Evolutionary conservation across 2,329 filamentous ascomycete genomes (phyloP).

Genomic region (Neonectria punicea): DNA sequence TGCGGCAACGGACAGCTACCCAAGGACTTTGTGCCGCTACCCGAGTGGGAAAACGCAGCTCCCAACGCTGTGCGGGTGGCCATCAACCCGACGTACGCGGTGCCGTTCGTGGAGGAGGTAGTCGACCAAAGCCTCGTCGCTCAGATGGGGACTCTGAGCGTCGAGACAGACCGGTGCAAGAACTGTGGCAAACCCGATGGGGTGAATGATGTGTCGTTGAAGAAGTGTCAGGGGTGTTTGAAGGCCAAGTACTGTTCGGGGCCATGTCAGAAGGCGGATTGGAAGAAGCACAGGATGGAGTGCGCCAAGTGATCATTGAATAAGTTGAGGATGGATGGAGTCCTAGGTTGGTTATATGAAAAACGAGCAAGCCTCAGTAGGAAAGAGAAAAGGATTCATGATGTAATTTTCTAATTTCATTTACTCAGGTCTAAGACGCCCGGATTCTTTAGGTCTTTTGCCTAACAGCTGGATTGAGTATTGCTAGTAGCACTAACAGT

Average conservation of each 20-base stretch:
- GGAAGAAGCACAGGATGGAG: constrained; percentile 61
- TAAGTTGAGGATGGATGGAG: neutral
- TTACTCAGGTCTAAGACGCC: too few species aligned
- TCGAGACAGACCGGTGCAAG: constrained; percentile 45
- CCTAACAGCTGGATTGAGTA: too few species aligned
- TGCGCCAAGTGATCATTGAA: constrained; percentile 43
- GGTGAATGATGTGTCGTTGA: constrained; percentile 47
- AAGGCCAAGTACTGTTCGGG: constrained; percentile 60
- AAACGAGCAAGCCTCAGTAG: neutral
- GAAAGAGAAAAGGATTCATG: neutral
- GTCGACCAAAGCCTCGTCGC: constrained; percentile 43
- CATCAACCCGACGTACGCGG: constrained; percentile 65
- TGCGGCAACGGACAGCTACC: constrained; percentile 59
- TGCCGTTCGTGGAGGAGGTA: constrained; percentile 55
- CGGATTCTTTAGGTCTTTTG: too few species aligned
- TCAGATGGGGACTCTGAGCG: constrained; percentile 9
- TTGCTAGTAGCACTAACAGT: too few species aligned
- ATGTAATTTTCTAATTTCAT: neutral
- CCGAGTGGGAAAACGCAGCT: constrained; percentile 55
- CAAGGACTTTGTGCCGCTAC: constrained; percentile 51
- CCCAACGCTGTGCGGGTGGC: constrained; percentile 63
- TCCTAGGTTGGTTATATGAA: neutral
- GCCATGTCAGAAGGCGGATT: constrained; percentile 65
- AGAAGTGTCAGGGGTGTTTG: constrained; percentile 58
- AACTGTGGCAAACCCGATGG: constrained; percentile 50